Base-by-base conservation (phyloP, 2,329 filamentous ascomycete species). In the Pseudocercospora ulei region DNA sequence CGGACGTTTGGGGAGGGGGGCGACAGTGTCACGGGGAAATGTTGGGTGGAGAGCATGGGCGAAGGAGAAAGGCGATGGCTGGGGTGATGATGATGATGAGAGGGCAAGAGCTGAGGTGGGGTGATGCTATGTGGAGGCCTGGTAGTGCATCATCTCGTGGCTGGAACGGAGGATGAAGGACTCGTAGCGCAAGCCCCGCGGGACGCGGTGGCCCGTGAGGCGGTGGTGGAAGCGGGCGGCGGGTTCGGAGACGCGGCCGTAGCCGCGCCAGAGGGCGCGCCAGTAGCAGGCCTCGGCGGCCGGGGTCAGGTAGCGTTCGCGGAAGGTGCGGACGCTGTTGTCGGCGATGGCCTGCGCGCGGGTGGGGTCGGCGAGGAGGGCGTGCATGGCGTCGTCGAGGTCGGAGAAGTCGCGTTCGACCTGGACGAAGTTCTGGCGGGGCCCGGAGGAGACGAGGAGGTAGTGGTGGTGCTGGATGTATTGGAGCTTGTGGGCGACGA, bases 261-360 rank as follows among this genome's bases (percentile, higher is more conserved):
- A 51, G 5, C 42, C 45, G 19, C 33, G 25, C 31, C 36, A 42
- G 7, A 51, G 43, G n/a, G 39, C 43, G 25, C 49, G 34, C 47
- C 44, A 49, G 0, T 62, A 63, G 26, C 46, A 49, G 3, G 44
- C 41, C 27, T 49, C 40, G 11, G 57, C 56, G 3, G 56, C 56
- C 5, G 51, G 48, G 2, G 52, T 59, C 5, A 55, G 30, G 29
- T 59, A 58, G 3, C 51, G 40, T 13, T 57, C 53, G 3, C 55
- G 41, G 28, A 60, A 59, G 3, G 44, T 48, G 12, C 34, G 35
- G 3, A 50, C 45, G 5, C 48, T 51, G 42, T 54, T 56, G 13
- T 55, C 46, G 6, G 55, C 55, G 6, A 57, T 55, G 6, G 18
- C 19, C 17, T 51, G 26, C 6, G 51, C 52, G 12, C 51, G 42